phyloP scores from a whole-genome alignment of 2,329 filamentous ascomycete species.

The Fusarium mundagurra region DNA sequence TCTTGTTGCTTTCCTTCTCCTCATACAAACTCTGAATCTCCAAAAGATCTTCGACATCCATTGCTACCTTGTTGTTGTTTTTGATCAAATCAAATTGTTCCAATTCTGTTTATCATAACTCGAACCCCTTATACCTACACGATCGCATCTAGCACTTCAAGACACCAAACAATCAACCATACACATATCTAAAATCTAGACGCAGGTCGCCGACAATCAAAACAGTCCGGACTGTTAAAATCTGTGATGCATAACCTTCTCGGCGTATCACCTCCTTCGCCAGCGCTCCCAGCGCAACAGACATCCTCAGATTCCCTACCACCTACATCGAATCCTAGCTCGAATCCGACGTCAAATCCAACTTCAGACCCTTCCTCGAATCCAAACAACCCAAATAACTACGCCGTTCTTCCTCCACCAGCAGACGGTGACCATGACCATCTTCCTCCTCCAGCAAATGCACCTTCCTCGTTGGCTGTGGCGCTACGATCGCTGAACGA shows the following conservation, averaged over 20 bases:
- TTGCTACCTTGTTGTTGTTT: conserved; percentile 7
- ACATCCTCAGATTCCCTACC: conserved; percentile 35
- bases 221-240: conserved; percentile 55
- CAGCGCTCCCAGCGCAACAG: conserved; percentile 44
- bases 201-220: conserved; percentile 50
- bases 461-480: conserved; percentile 51
- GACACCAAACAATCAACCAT: conserved; percentile 3
- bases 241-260: conserved; percentile 58
- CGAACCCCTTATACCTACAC: conserved; percentile 5
- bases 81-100: conserved; percentile 6
- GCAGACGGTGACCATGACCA: conserved; percentile 45
- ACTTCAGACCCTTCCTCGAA: conserved; percentile 35
- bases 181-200: conserved; percentile 37
- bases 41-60: conserved; percentile 21
- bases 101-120: neutral
- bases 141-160: conserved; percentile 14
- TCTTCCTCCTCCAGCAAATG: conserved; percentile 40
- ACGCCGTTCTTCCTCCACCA: conserved; percentile 49
- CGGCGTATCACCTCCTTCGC: conserved; percentile 44
- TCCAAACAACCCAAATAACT: conserved; percentile 43
- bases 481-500: conserved; percentile 56
- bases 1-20: conserved; percentile 12
- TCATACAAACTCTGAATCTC: conserved; percentile 17
- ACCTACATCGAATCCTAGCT: conserved; percentile 29
- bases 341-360: conserved; percentile 40